Evolutionary conservation across 1,139 yeast genomes (phyloP).

Genomic region (Debaryomyces subglobosus): DNA sequence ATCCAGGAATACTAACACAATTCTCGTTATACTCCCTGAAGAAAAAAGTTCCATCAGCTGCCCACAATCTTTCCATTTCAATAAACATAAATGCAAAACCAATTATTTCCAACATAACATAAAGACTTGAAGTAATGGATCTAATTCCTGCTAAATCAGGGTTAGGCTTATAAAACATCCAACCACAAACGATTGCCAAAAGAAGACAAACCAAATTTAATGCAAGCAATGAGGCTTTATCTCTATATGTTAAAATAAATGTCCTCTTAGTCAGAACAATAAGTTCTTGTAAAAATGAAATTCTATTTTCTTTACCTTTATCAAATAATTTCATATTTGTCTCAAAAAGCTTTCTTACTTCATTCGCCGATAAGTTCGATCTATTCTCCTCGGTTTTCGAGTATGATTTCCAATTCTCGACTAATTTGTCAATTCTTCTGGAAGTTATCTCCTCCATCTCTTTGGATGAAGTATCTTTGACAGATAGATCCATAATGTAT

Average conservation of each 20-base stretch:
- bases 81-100: constrained; percentile 70
- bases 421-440: constrained; percentile 48
- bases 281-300: constrained; percentile 49
- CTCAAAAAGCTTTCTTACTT: constrained; percentile 21
- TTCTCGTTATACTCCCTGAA: constrained; percentile 77
- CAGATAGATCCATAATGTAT: constrained; percentile 67
- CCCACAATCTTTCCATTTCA: constrained; percentile 75
- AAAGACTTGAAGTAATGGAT: constrained; percentile 63
- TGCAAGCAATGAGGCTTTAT: constrained; percentile 57
- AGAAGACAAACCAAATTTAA: constrained; percentile 57
- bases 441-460: constrained; percentile 47
- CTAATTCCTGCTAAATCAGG: constrained; percentile 68
- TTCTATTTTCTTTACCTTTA: constrained; percentile 28
- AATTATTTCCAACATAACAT: constrained; percentile 65
- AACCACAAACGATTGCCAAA: constrained; percentile 67
- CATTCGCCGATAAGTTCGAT: constrained; percentile 14
- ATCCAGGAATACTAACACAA: constrained; percentile 68
- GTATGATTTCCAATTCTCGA: constrained; percentile 49
- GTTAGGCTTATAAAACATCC: constrained; percentile 74
- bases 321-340: constrained; percentile 28
- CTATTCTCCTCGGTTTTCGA: constrained; percentile 7
- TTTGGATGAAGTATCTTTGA: constrained; percentile 58
- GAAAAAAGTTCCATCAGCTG: constrained; percentile 66
- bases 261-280: constrained; percentile 59
- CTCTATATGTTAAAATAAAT: constrained; percentile 58